Base-by-base conservation (phyloP, 169 alveolate species). In the Cryptosporidium sp. region DNA sequence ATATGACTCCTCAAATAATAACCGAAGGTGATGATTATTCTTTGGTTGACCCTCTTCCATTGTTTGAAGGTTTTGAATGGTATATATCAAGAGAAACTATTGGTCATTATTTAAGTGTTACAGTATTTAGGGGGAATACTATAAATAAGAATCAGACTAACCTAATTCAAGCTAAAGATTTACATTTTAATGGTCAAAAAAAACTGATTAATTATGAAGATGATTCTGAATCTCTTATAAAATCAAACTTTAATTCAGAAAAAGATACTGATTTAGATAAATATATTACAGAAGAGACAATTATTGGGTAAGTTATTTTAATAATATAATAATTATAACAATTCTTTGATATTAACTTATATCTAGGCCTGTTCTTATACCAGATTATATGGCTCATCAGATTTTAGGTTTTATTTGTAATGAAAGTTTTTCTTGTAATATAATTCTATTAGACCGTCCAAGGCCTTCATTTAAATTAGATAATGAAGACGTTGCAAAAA, bases 31-130 rank as follows among this genome's bases (percentile, higher is more conserved):
- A 80, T 8, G 52, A 80, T n/a, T 31, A 48, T 23, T 42, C 51
- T 60, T 12, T 80, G 35, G 37, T 23, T 33, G 69, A 80, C 8
- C 89, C 89, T 16, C 18, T 61, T 7, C 89, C 68, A 23, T 33
- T 62, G 42, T 65, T 60, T 62, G 89, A 80, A 65, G 89, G 89
- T 31, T 62, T 62, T 80, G 89, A 80, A 51, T 80, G 89, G 89
- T 61, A 45, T 21, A 44, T 80, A 26, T 35, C 75, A n/a, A 58
- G 89, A 3, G 89, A 80, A 18, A 18, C 69, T 4, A 80, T 80
- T 60, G 89, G 89, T 8, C 89, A 42, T n/a, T 80, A 80, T 65
- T 42, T 80, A 31, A 60, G 65, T 45, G 69, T 80, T 26, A 44
- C 42, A 5, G 35, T 29, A 29, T 80, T 62, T 65, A 35, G 89